Base-by-base conservation (phyloP, 176 grass and related monocot genomes). In the Phoenix roebelenii region DNA sequence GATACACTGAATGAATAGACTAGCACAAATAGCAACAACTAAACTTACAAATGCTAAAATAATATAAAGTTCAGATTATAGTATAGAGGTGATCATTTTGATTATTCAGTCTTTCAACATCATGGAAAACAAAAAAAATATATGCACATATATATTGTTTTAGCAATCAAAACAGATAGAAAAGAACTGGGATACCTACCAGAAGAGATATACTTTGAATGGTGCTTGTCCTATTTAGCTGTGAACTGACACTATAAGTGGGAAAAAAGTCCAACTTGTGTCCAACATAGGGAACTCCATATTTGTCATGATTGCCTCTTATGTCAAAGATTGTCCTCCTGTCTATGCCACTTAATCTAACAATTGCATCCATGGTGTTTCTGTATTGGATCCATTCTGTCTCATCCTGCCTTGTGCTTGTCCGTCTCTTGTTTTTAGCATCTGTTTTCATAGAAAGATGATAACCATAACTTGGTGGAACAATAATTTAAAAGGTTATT, bases 261-360 rank as follows among this genome's bases (percentile, higher is more conserved):
- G 90, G 82, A 57, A 95, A 95, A 61, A 90, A 90, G 58, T 87
- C 90, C 58, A 87, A 70, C 35, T 86, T 20, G 17, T 77, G 68
- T 59, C 74, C 83, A 73, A 73, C 88, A 72, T 65, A 61, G 18
- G 91, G 86, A 75, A 95, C 80, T 76, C 91, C 91, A 74, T 95
- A 95, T 51, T 82, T 90, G 65, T 95, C 91, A 79, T 95, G 91
- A 84, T 95, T 95, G 49, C 86, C 91, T 90, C 91, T 82, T 60
- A 87, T 90, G 72, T 95, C 91, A 84, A 95, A 90, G 79, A 95
- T 87, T 66, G 80, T 81, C 25, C 39, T 69, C 60, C 74, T 87
- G 48, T 77, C 77, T 63, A 95, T 79, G 39, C 77, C 80, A 48
- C 80, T 61, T 51, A 25, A 28, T 67, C 28, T 44, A 72, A 77